A percentile compares a stretch with the other conserved stretches of the same genome.
These are phyloP conservation scores for Pseudogymnoascus sp. DNA, from an alignment of 2,329 filamentous ascomycete species.

Conservation along the genomic window DNA sequence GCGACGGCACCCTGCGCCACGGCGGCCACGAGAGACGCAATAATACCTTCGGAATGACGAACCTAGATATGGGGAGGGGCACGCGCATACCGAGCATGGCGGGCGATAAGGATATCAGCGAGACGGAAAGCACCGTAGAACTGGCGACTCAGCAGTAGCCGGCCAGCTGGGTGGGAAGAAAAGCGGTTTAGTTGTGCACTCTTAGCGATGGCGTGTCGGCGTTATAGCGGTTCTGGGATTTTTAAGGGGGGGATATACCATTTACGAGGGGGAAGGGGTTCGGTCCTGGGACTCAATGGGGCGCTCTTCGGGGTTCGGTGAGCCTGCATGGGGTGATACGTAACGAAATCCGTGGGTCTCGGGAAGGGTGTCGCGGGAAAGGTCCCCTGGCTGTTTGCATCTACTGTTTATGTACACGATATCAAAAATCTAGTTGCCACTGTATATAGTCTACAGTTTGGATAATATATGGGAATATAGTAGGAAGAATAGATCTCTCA, in stretches of 20 bases:
- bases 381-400: background rate
- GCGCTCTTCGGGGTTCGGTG: background rate
- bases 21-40: background rate
- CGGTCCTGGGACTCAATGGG: background rate
- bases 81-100: conserved; percentile 3
- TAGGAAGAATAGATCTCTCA: background rate
- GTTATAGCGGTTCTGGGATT: background rate
- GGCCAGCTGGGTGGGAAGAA: background rate
- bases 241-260: background rate
- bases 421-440: background rate
- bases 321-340: background rate
- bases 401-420: background rate
- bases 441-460: background rate
- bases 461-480: background rate
- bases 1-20: background rate
- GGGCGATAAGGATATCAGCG: background rate
- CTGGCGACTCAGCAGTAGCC: background rate
- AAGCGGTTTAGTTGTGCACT: background rate
- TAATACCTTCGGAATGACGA: background rate
- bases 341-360: background rate
- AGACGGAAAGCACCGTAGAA: background rate
- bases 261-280: background rate
- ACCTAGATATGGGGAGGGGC: conserved; percentile 1
- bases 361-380: background rate
- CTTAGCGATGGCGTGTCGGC: conserved; percentile 1